Evolutionary conservation across 441 rosid species (phyloP).

Genomic region (Syzygium malaccense): DNA sequence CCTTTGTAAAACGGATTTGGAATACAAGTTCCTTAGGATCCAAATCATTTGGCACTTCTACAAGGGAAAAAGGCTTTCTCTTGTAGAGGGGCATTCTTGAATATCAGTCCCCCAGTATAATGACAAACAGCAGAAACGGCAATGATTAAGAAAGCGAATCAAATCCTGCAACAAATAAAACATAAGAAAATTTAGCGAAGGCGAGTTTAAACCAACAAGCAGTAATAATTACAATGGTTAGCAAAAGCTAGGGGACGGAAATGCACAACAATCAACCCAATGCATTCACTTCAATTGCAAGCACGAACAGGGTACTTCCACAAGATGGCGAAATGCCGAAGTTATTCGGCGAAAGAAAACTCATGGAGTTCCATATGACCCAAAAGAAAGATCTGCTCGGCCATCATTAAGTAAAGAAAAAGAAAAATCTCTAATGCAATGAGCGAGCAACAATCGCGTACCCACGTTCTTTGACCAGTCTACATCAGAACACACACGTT

Average conservation of each 20-base stretch:
- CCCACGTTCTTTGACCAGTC: neutral
- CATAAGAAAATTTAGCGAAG: neutral
- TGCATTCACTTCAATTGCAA: neutral
- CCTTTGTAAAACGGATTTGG: conserved; percentile 98
- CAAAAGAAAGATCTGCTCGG: neutral
- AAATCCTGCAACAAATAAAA: neutral
- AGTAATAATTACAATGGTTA: neutral
- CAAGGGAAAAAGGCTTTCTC: conserved; percentile 58
- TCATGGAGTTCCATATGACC: neutral
- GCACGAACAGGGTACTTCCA: neutral
- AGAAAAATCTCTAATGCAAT: neutral
- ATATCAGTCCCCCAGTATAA: neutral
- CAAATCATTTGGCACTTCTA: conserved; percentile 62
- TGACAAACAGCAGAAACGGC: neutral
- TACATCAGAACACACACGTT: neutral
- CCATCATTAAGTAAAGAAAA: neutral
- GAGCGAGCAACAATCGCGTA: neutral
- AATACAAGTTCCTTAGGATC: conserved; percentile 65
- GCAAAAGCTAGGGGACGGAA: neutral
- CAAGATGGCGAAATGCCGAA: neutral
- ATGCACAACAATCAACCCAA: neutral
- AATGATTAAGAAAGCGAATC: neutral
- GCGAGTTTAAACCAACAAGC: neutral
- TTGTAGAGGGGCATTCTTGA: conserved; percentile 74
- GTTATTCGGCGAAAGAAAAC: neutral